Evolutionary conservation across 2,329 filamentous ascomycete species (phyloP).

Genomic region (Gaeumannomyces sp.): DNA sequence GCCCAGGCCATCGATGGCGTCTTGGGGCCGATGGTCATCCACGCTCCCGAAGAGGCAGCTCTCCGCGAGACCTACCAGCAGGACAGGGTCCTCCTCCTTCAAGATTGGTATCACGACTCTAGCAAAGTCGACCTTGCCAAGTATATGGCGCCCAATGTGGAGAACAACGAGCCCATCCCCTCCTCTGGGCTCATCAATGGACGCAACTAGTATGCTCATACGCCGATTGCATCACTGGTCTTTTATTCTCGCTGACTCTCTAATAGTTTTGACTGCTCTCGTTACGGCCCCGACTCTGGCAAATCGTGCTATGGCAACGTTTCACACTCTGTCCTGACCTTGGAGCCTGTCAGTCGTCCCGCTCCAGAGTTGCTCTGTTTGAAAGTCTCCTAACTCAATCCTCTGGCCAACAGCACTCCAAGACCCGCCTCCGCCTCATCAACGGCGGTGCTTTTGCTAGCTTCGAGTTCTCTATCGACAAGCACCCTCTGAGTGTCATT

Average conservation of each 20-base stretch:
- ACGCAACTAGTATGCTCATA: conserved; percentile 9
- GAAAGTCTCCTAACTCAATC: background rate
- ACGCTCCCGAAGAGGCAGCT: conserved; percentile 47
- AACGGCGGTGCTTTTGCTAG: conserved; percentile 67
- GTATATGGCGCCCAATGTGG: conserved; percentile 49
- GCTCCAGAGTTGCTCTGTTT: background rate
- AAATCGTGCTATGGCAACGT: conserved; percentile 5
- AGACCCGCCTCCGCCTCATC: conserved; percentile 52
- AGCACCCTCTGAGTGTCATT: conserved; percentile 51
- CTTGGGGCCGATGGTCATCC: conserved; percentile 60
- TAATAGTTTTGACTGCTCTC: conserved; percentile 9
- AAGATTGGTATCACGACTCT: conserved; percentile 65
- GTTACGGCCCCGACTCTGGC: conserved; percentile 7
- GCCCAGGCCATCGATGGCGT: conserved; percentile 60
- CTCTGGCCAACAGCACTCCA: background rate
- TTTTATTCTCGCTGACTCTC: background rate
- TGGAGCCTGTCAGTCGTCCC: background rate
- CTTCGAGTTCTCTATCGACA: conserved; percentile 65
- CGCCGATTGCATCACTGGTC: background rate
- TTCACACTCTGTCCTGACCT: conserved; percentile 9
- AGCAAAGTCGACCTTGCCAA: conserved; percentile 40
- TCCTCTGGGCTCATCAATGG: conserved; percentile 60
- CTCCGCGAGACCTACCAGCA: conserved; percentile 38
- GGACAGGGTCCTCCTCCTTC: conserved; percentile 61
- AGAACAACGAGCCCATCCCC: conserved; percentile 59